Percentiles rank a stretch among this genome's conserved stretches.
These are phyloP conservation scores for Jatropha multifida DNA, from an alignment of 441 rosid species.

Conservation along the genomic window DNA sequence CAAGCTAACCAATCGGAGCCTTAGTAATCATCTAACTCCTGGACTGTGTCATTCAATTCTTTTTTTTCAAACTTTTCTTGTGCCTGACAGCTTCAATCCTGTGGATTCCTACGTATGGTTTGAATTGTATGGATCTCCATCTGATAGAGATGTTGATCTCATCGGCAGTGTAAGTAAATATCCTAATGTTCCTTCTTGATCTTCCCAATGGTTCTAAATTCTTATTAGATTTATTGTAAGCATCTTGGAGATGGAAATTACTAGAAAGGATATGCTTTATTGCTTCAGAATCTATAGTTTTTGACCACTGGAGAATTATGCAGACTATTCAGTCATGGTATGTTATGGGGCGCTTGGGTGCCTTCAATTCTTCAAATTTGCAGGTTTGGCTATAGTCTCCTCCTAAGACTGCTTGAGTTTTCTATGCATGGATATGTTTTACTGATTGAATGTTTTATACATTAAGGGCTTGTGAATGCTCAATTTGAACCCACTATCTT, in stretches of 20 bases:
- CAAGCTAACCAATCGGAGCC: not conserved
- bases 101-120: constrained; percentile 83
- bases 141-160: constrained; percentile 81
- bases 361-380: constrained; percentile 87
- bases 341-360: constrained; percentile 94
- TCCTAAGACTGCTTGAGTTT: not conserved
- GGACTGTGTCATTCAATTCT: not conserved
- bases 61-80: not conserved
- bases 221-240: not conserved
- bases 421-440: not conserved
- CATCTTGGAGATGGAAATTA: constrained; percentile 2
- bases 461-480: not conserved
- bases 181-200: constrained; percentile 18
- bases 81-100: constrained; percentile 72
- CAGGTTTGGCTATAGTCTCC: constrained; percentile 54
- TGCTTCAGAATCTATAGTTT: not conserved
- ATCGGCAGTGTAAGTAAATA: constrained; percentile 66
- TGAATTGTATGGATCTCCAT: constrained; percentile 79
- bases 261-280: not conserved
- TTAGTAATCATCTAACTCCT: not conserved
- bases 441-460: not conserved
- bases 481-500: no score
- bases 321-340: constrained; percentile 95
- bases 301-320: constrained; percentile 11
- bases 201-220: not conserved